phyloP scores from a whole-genome alignment of 192 early-diverging fungal genomes.

The Coemansia sp. region DNA sequence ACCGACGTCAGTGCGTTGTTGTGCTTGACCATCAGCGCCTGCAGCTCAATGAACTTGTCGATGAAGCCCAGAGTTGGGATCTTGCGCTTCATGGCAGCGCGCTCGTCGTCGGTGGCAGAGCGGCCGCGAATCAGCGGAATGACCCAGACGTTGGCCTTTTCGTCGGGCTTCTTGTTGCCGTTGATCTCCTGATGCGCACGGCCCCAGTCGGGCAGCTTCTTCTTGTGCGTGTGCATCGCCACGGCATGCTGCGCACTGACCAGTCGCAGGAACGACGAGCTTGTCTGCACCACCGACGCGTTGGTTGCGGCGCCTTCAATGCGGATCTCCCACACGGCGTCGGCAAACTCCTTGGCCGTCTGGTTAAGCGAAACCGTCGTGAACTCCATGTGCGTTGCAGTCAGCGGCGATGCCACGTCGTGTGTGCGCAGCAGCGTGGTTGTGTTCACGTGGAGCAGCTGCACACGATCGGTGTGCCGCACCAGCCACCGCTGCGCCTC shows the following conservation, averaged over 20 bases:
- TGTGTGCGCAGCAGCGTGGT: slow-evolving; percentile 66
- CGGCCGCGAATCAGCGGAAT: slow-evolving; percentile 76
- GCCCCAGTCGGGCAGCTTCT: slow-evolving; percentile 88
- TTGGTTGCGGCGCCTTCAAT: slow-evolving; percentile 51
- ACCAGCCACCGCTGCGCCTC: slow-evolving; percentile 59
- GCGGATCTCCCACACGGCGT: slow-evolving; percentile 64
- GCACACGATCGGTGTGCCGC: slow-evolving; percentile 61
- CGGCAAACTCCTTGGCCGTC: slow-evolving; percentile 21
- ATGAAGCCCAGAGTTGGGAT: slow-evolving; percentile 60
- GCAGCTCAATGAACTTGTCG: slow-evolving; percentile 84
- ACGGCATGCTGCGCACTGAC: slow-evolving; percentile 71
- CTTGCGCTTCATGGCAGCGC: slow-evolving; percentile 23
- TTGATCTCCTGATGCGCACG: slow-evolving; percentile 88
- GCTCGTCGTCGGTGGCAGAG: slow-evolving; percentile 48
- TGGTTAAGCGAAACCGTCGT: slow-evolving; percentile 58
- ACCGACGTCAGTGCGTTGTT: slow-evolving; percentile 85
- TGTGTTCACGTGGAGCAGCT: slow-evolving; percentile 62
- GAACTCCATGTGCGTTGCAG: slow-evolving; percentile 78
- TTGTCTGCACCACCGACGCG: slow-evolving; percentile 28
- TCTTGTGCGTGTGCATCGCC: slow-evolving; percentile 72
- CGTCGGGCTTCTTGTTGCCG: slow-evolving; percentile 89
- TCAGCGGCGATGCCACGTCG: slow-evolving; percentile 77
- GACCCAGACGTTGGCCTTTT: slow-evolving; percentile 75
- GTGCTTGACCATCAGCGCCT: slow-evolving; percentile 84
- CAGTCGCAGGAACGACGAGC: slow-evolving; percentile 44